phyloP scores from a whole-genome alignment of 805 yeast genomes.

The Ogataea allantospora region DNA sequence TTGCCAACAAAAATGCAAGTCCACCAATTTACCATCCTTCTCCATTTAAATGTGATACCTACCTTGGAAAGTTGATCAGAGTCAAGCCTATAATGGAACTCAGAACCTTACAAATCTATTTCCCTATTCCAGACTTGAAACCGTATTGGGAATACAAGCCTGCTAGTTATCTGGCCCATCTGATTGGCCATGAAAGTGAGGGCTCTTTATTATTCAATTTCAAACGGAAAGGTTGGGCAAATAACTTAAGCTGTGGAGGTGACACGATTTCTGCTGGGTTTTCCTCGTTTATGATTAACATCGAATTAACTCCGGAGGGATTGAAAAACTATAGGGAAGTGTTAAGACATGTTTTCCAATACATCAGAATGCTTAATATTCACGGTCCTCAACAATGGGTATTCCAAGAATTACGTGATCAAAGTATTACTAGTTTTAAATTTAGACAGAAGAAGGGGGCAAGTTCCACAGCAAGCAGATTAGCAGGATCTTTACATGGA shows the following conservation, averaged over 20 bases:
- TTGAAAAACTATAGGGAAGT: constrained; percentile 61
- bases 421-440: constrained; percentile 68
- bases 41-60: constrained; percentile 46
- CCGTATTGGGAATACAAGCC: constrained; percentile 69
- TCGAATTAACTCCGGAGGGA: constrained; percentile 78
- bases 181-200: constrained; percentile 88
- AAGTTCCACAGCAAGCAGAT: constrained; percentile 63
- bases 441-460: constrained; percentile 78
- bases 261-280: constrained; percentile 64
- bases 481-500: constrained; percentile 30
- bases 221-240: constrained; percentile 77
- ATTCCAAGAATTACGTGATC: constrained; percentile 69
- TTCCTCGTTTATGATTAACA: constrained; percentile 63
- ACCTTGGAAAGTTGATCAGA: constrained; percentile 52
- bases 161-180: constrained; percentile 67
- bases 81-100: constrained; percentile 85
- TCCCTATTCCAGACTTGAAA: constrained; percentile 74
- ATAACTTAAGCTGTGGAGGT: constrained; percentile 71
- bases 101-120: constrained; percentile 63
- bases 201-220: constrained; percentile 77
- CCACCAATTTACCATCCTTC: constrained; percentile 45
- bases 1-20: constrained; percentile 51
- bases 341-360: constrained; percentile 62
- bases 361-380: constrained; percentile 56
- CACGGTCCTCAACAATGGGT: constrained; percentile 76